These are phyloP conservation scores for Schwanniomyces occidentalis DNA, from an alignment of 805 yeast species.

Conservation along the genomic window DNA sequence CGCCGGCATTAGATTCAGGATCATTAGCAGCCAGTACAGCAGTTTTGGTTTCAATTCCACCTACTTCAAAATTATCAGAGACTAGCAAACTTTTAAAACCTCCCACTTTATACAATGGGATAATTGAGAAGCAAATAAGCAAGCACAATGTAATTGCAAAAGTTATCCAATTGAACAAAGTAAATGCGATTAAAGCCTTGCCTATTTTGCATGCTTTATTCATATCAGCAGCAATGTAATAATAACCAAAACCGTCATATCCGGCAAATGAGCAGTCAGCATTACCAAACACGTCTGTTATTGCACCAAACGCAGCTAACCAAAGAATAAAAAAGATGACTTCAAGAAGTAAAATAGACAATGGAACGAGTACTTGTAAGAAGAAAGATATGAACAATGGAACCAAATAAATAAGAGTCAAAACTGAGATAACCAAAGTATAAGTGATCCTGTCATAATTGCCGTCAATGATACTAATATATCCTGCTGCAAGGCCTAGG, in stretches of 20 bases:
- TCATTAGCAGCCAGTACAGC: not conserved
- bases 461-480: not conserved
- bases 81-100: not conserved
- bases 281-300: constrained; percentile 13
- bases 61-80: not conserved
- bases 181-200: constrained; percentile 22
- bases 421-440: constrained; percentile 3
- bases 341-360: constrained; percentile 15
- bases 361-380: constrained; percentile 8
- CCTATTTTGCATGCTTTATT: constrained; percentile 19
- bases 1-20: not conserved
- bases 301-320: constrained; percentile 22
- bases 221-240: too few species aligned
- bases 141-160: constrained; percentile 17
- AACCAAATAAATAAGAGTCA: constrained; percentile 6
- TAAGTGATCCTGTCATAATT: constrained; percentile 4
- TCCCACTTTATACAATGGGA: constrained; percentile 10
- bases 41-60: not conserved
- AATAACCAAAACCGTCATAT: constrained; percentile 3
- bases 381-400: not conserved
- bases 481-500: constrained; percentile 8
- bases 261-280: constrained; percentile 9
- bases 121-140: constrained; percentile 14
- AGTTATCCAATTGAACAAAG: constrained; percentile 20
- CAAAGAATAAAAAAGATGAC: constrained; percentile 18